These are phyloP conservation scores for Fusarium sp. DNA, from an alignment of 2,329 filamentous ascomycete genomes.

Conservation along the genomic window DNA sequence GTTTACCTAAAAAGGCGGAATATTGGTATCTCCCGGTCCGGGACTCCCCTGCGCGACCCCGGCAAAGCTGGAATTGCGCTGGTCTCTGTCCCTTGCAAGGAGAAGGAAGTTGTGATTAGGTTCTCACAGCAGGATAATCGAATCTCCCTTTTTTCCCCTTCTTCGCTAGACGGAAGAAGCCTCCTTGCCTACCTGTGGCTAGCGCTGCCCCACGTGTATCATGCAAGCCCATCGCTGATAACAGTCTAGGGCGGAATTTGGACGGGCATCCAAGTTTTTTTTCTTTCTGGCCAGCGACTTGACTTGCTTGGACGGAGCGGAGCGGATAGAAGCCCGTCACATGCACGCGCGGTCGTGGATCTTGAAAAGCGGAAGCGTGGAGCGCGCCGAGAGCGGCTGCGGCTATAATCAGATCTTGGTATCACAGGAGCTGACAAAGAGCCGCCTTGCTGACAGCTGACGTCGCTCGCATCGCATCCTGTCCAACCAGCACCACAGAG, in stretches of 20 bases:
- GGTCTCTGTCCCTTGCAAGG: conserved; percentile 8
- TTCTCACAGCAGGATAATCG: conserved; percentile 13
- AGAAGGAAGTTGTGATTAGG: conserved; percentile 24
- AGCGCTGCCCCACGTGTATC: conserved; percentile 22
- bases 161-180: neutral
- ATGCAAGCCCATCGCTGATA: conserved; percentile 20
- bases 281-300: neutral
- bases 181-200: neutral
- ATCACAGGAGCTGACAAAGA: conserved; percentile 28
- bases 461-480: conserved; percentile 8
- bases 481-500: conserved; percentile 20
- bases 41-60: neutral
- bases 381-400: conserved; percentile 3
- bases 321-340: neutral
- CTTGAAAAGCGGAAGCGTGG: conserved; percentile 3
- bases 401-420: conserved; percentile 2
- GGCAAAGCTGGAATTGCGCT: conserved; percentile 8
- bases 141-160: neutral
- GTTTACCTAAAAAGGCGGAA: conserved; percentile 21
- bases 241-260: conserved; percentile 15
- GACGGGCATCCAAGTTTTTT: conserved; percentile 4
- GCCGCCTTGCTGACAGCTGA: conserved; percentile 12
- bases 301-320: neutral
- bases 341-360: conserved; percentile 9
- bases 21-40: conserved; percentile 19